Conservation (phyloP, 371 early-diverging fungal species). For the Dinochytrium kinnereticum region DNA sequence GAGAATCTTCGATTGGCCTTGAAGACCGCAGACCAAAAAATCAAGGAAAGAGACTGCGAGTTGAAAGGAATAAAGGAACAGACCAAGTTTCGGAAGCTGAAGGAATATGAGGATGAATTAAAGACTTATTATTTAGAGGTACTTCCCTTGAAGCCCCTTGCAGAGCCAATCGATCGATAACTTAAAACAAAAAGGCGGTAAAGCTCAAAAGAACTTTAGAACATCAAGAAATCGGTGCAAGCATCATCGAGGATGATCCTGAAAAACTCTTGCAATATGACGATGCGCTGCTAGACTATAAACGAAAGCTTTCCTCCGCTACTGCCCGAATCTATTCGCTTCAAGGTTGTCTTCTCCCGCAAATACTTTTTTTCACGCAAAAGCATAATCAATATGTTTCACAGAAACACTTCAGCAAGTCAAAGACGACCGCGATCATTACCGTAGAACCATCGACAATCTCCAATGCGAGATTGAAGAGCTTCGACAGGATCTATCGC, state of each 20-base stretch:
- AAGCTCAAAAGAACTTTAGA: conserved; percentile 27
- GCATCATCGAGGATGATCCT: conserved; percentile 24
- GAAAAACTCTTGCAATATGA: conserved; percentile 24
- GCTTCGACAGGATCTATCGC: background rate
- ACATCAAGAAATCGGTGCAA: conserved; percentile 30
- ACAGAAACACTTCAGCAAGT: background rate
- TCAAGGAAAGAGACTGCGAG: conserved; percentile 27
- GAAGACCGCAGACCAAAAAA: conserved; percentile 18
- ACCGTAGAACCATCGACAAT: background rate
- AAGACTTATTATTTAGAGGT: conserved; percentile 33
- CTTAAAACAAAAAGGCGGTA: no score
- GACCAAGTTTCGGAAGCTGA: conserved; percentile 26
- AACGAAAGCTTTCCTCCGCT: background rate
- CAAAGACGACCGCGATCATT: background rate
- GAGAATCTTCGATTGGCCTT: conserved; percentile 21
- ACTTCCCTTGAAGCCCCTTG: background rate
- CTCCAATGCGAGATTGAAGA: background rate
- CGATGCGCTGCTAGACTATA: conserved; percentile 24
- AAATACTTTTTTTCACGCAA: no score
- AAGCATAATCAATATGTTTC: no score
- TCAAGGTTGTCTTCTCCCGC: no score
- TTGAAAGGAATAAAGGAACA: conserved; percentile 26
- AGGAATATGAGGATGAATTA: conserved; percentile 33
- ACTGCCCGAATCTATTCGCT: no score
- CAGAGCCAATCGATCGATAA: background rate